Base-by-base conservation (phyloP, 306 rosid species). In the Inga laurina region DNA sequence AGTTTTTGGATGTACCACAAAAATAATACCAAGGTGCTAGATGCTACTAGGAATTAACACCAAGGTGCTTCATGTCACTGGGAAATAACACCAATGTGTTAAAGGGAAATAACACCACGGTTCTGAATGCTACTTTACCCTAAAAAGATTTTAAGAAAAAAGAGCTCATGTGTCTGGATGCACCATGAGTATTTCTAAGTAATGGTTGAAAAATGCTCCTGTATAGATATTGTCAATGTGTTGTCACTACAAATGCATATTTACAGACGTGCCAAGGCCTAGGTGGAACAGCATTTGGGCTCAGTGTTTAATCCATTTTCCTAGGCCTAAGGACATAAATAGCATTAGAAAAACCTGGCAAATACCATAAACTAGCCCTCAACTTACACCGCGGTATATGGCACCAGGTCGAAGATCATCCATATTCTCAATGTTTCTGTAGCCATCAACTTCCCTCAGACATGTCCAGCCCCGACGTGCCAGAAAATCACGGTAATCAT, bases 351-450 rank as follows among this genome's bases (percentile, higher is more conserved):
- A 67, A 79, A 79, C 44, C 72, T 52, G 52, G 72, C 78, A 57
- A 41, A 82, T 57, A 32, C 79, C 85, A 32, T 67, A 69, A 45
- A 81, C 19, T 75, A 70, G 70, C 68, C 12, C 87, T 95, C 91
- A 95, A 84, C 69, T 92, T 78, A 88, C 86, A 62, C 98, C 98
- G 22, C 97, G 97, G 57, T 93, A 95, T 52, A 92, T 87, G 54
- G 92, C 97, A 84, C 93, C 97, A 39, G 96, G 96, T 43, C 94
- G 93, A 80, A 95, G 97, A 85, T 95, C 97, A 84, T 93, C 99
- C 94, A 95, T 87, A 71, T 90, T 93, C 64, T 93, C 97, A 27
- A 93, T 92, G 84, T 87, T 91, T 87, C 95, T 91, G 73, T 93
- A 95, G 68, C 92, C 91, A 19, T 93, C 94, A 79, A 91, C 87